Percentiles rank a stretch among this genome's conserved stretches.
Conservation (phyloP, 2,329 filamentous ascomycete genomes). For the Herpotrichia juniperi region DNA sequence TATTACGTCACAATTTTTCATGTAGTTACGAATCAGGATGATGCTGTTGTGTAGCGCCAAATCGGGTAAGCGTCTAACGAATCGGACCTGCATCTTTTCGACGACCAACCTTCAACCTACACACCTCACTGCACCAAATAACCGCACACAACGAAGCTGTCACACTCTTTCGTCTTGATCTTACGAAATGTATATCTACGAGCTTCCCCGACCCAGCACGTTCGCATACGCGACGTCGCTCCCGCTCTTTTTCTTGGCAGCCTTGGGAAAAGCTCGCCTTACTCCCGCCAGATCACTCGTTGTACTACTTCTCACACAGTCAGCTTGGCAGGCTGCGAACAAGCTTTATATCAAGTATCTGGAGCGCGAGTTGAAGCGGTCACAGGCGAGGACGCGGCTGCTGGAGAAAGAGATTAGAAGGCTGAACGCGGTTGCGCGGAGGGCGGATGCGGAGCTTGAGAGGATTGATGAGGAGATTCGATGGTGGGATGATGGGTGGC, state of each 20-base stretch:
- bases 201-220: background rate
- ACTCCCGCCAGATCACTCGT: background rate
- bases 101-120: no score
- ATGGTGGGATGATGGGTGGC: slow-evolving; percentile 1
- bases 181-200: background rate
- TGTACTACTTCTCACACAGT: background rate
- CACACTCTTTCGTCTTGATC: background rate
- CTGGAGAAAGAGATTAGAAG: background rate
- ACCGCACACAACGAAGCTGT: background rate
- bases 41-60: no score
- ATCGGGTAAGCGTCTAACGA: no score
- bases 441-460: background rate
- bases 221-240: background rate
- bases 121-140: background rate
- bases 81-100: no score
- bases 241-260: background rate
- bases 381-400: background rate
- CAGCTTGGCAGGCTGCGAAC: background rate
- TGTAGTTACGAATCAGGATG: no score
- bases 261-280: background rate
- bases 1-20: no score
- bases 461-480: background rate
- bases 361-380: background rate
- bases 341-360: background rate
- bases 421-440: background rate